Conservation (phyloP, 2,329 filamentous ascomycete species). For the Metarhizium sp. region DNA sequence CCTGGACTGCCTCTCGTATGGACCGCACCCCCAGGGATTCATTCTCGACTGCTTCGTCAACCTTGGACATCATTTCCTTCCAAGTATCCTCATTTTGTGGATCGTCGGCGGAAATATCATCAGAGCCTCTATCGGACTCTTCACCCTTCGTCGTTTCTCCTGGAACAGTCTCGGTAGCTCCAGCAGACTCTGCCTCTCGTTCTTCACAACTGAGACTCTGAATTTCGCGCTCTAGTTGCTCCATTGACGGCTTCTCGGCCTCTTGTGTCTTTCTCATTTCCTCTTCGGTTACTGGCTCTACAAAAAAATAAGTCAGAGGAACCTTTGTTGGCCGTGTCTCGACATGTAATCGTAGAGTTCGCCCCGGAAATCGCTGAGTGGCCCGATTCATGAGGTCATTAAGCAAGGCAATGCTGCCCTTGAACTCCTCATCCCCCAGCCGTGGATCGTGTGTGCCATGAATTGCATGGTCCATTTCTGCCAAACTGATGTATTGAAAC, state of each 20-base stretch:
- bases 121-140: constrained; percentile 12
- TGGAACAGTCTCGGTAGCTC: constrained; percentile 11
- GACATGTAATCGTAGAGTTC: constrained; percentile 70
- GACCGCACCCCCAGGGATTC: constrained; percentile 43
- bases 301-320: constrained; percentile 81
- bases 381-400: constrained; percentile 73
- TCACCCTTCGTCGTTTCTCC: constrained; percentile 12
- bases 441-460: constrained; percentile 61
- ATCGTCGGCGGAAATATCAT: constrained; percentile 11
- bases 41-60: constrained; percentile 48
- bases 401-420: constrained; percentile 66
- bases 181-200: constrained; percentile 13
- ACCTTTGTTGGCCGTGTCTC: constrained; percentile 56
- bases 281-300: constrained; percentile 67
- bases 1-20: constrained; percentile 44
- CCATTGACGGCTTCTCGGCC: constrained; percentile 52
- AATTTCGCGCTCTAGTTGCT: constrained; percentile 58
- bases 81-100: constrained; percentile 32
- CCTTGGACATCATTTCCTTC: constrained; percentile 44
- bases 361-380: constrained; percentile 63
- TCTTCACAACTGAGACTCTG: constrained; percentile 36
- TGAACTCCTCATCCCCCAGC: constrained; percentile 80
- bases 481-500: constrained; percentile 83
- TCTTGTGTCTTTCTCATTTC: constrained; percentile 68
- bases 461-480: constrained; percentile 84